phyloP scores from a whole-genome alignment of 1,139 yeast genomes.

The Taiozyma onychis region DNA sequence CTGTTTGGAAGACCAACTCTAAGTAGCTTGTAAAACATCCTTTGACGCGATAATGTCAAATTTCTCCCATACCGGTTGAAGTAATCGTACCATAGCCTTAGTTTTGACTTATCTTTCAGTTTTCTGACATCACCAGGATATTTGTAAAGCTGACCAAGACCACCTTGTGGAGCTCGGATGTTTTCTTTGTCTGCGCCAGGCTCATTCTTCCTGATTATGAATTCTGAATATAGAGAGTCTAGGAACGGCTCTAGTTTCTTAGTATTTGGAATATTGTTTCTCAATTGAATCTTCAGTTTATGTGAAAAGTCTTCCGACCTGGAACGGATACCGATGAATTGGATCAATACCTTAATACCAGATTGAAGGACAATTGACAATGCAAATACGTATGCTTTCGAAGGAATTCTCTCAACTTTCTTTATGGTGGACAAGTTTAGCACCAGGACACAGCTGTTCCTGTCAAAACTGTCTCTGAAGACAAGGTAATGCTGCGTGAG shows the following conservation, averaged over 20 bases:
- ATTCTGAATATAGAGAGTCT: slow-evolving; percentile 79
- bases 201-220: slow-evolving; percentile 58
- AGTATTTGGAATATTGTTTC: slow-evolving; percentile 60
- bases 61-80: slow-evolving; percentile 82
- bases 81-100: slow-evolving; percentile 91
- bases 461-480: slow-evolving; percentile 67
- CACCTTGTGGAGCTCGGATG: slow-evolving; percentile 67
- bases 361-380: slow-evolving; percentile 66
- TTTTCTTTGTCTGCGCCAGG: slow-evolving; percentile 35
- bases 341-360: slow-evolving; percentile 56
- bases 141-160: slow-evolving; percentile 74
- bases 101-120: slow-evolving; percentile 74
- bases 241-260: slow-evolving; percentile 59
- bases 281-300: slow-evolving; percentile 54
- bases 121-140: slow-evolving; percentile 88
- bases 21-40: slow-evolving; percentile 72
- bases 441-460: slow-evolving; percentile 59
- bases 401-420: slow-evolving; percentile 81
- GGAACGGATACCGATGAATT: slow-evolving; percentile 73
- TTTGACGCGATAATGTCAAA: slow-evolving; percentile 66
- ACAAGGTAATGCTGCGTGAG: slow-evolving; percentile 72
- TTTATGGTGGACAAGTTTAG: slow-evolving; percentile 75
- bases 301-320: slow-evolving; percentile 80
- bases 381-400: slow-evolving; percentile 74
- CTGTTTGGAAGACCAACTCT: slow-evolving; percentile 92